Evolutionary conservation across 352 stramenopile species (phyloP), one percentile per base, ranked within the genome.

Genomic region (Phytophthora colocasiae): DNA sequence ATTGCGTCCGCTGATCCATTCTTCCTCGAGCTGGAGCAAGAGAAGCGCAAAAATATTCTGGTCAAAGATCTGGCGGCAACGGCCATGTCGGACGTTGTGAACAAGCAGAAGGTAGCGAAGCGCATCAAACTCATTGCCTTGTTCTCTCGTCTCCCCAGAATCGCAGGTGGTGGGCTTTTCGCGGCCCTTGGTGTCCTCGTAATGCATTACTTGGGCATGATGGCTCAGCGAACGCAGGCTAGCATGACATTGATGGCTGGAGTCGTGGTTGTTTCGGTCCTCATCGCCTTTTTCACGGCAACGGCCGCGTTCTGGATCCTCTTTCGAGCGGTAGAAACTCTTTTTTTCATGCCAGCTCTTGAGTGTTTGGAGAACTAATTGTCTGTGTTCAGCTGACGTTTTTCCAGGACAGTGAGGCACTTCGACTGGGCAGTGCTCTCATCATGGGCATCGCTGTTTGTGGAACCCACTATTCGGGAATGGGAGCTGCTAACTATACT

Each of bases 171-270:
- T 8, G 78, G 77, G 2, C 31, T 88, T 8, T 85, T 86, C 22
- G 80, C 83, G 1, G 81, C 79, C 1, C 46, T 90, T 3, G 83
- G 83, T 6, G 81, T 92, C 7, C 76, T 92, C 11, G 80, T 81
- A 2, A 92, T 92, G 83, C 83, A 90, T 55, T 92, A 89, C 66
- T 48, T 90, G n/a, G 83, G 81, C 10, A 92, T 92, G 83, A 71
- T 87, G 64, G 83, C 77, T 1, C 77, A 90, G 58, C 81, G 80
- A 47, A 68, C 78, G 12, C 69, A 82, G 26, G 52, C 71, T 0
- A 51, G 55, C 5, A 81, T 88, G 77, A 61, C 58, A 3, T 77
- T 83, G 19, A 63, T 81, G 22, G 48, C 55, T n/a, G 75, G 71
- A 1, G 46, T 88, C 50, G 72, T 88, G 29, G 74, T 75, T 8